phyloP scores from a whole-genome alignment of 495 filamentous ascomycete species.

The Neurospora sp. region DNA sequence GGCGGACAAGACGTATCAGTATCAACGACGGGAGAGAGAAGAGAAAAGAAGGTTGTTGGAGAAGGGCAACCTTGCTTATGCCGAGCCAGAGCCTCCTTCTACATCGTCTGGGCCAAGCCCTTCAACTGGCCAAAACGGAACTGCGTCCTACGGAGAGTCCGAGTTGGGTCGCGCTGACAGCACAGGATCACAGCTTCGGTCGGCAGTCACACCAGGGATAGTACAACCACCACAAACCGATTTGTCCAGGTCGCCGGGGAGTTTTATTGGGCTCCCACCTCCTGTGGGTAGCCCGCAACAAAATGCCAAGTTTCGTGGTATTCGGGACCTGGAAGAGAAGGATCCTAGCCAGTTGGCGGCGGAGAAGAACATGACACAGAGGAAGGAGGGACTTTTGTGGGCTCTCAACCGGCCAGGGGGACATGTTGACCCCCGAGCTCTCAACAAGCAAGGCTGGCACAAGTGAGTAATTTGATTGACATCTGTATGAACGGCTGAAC shows the following conservation, averaged over 20 bases:
- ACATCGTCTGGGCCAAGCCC: conserved; percentile 17
- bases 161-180: conserved; percentile 65
- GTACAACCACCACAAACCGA: conserved; percentile 21
- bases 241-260: conserved; percentile 36
- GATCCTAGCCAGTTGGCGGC: conserved; percentile 40
- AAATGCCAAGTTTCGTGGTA: conserved; percentile 70
- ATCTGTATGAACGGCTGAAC: neutral
- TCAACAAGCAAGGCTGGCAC: conserved; percentile 98
- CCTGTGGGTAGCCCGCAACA: conserved; percentile 40
- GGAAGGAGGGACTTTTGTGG: conserved; percentile 92
- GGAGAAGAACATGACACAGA: conserved; percentile 42
- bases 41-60: conserved; percentile 84
- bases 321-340: conserved; percentile 81
- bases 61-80: conserved; percentile 73
- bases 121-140: conserved; percentile 29
- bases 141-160: conserved; percentile 41
- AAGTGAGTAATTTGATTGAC: conserved; percentile 56
- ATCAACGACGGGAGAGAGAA: conserved; percentile 84
- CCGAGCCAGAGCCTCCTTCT: conserved; percentile 53
- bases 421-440: conserved; percentile 85
- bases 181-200: conserved; percentile 54
- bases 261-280: conserved; percentile 21
- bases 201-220: conserved; percentile 20
- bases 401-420: conserved; percentile 86
- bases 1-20: conserved; percentile 91